Conservation (phyloP, 2,329 filamentous ascomycete genomes). For the Knoxdaviesia capensis region DNA sequence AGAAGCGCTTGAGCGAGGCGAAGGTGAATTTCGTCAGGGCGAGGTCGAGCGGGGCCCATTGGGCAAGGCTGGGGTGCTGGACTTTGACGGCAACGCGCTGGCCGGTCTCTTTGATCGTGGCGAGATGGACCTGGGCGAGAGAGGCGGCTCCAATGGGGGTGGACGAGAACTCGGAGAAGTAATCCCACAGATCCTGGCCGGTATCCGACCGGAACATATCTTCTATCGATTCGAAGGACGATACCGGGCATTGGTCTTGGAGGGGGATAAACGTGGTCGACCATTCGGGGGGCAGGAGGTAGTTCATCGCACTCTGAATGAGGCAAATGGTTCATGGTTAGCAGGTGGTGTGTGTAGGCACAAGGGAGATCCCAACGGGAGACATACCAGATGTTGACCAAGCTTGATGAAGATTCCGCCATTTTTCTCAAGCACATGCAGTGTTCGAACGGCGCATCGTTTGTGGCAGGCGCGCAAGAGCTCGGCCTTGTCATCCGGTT, state of each 20-base stretch:
- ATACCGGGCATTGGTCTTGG: constrained; percentile 89
- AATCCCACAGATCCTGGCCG: constrained; percentile 54
- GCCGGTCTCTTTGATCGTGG: constrained; percentile 60
- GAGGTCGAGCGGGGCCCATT: constrained; percentile 80
- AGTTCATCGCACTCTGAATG: constrained; percentile 74
- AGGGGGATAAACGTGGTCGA: constrained; percentile 88
- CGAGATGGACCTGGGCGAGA: constrained; percentile 83
- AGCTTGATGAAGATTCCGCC: constrained; percentile 98
- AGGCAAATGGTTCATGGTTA: not conserved
- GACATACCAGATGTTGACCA: constrained; percentile 63
- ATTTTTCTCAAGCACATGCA: constrained; percentile 80
- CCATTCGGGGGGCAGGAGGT: constrained; percentile 80
- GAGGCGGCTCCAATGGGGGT: constrained; percentile 82
- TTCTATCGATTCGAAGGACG: constrained; percentile 69
- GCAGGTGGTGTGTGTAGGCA: not conserved
- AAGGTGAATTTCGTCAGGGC: constrained; percentile 79
- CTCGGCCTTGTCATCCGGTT: constrained; percentile 43
- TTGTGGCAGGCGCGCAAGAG: constrained; percentile 71
- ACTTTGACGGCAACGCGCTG: constrained; percentile 90
- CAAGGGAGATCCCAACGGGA: not conserved
- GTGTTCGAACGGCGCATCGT: constrained; percentile 73
- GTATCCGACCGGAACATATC: constrained; percentile 76
- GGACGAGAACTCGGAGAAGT: constrained; percentile 68
- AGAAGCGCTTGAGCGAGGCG: constrained; percentile 72
- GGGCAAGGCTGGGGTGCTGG: constrained; percentile 73